These are phyloP conservation scores for Leptomonas seymouri DNA, from an alignment of 208 protist genomes.

Conservation along the genomic window DNA sequence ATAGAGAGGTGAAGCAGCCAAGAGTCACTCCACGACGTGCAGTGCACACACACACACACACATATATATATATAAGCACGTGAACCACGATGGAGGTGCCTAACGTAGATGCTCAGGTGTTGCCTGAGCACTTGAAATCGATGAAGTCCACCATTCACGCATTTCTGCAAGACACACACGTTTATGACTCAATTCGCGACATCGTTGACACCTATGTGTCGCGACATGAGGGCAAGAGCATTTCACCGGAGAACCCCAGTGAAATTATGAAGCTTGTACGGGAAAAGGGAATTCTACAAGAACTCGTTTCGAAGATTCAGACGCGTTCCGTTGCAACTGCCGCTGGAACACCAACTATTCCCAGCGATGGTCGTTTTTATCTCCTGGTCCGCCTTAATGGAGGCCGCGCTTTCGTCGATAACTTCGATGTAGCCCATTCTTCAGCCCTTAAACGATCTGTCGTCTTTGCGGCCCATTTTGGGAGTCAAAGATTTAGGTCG, in stretches of 20 bases:
- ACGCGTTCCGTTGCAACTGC: constrained; percentile 21
- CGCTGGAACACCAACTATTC: constrained; percentile 16
- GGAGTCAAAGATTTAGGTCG: constrained; percentile 80
- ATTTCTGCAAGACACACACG: constrained; percentile 80
- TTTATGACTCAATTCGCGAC: constrained; percentile 89
- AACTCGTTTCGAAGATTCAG: constrained; percentile 63
- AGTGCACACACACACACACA: background rate
- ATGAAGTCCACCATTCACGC: constrained; percentile 83
- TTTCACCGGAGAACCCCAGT: constrained; percentile 41
- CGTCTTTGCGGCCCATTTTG: constrained; percentile 86
- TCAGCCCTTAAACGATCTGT: constrained; percentile 47
- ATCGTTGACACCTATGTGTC: constrained; percentile 88
- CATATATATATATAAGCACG: background rate
- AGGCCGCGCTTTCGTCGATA: constrained; percentile 92
- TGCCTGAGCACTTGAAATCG: constrained; percentile 59
- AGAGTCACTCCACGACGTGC: background rate
- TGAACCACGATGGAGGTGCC: constrained; percentile 35
- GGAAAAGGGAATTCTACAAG: constrained; percentile 85
- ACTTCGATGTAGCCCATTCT: constrained; percentile 63
- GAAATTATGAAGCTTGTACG: constrained; percentile 86
- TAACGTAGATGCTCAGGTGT: constrained; percentile 25
- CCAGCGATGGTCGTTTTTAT: constrained; percentile 56
- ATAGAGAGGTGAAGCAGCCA: background rate
- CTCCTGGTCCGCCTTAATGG: constrained; percentile 80
- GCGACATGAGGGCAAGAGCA: constrained; percentile 48